Base-by-base conservation (phyloP, 495 filamentous ascomycete species). In the Staphylotrichum longicolle region DNA sequence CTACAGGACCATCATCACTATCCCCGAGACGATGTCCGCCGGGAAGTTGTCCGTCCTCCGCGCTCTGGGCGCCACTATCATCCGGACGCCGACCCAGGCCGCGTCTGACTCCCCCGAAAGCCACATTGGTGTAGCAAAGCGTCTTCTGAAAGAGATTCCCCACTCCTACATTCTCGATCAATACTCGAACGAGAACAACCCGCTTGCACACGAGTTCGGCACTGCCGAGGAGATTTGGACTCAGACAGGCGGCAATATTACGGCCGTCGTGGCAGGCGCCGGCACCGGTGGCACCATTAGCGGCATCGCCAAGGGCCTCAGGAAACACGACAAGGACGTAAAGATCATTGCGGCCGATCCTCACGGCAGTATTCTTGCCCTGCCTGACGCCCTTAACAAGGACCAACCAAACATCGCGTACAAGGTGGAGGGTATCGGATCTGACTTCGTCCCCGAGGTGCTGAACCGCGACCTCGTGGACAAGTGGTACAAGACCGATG, bases 1-100 rank as follows among this genome's bases (percentile, higher is more conserved):
- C 54, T 98, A 99, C 77, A 94, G 93, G 74, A 94, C 91, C 14
- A 97, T 99, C 74, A 99, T 99, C 70, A 99, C 94, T 0, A 85
- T 99, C 3, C 94, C 94, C 42, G 94, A 99, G 78, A 99, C 98
- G 80, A 99, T 99, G 94, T 96, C 91, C 6, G 85, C 91, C 34
- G 94, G 98, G 76, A 99, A 99, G 73, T 94, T 99, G 11, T 85
- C 92, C 2, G 94, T 99, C 10, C 80, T 99, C 33, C 86, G 90
- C 50, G 93, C 94, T 15, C 83, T 99, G 37, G 94, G 94, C 60
- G 93, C 94, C 30, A 96, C 94, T 65, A 98, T 99, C 71, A 96
- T 99, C 66, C 88, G 94, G 52, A 99, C 94, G 1, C 95, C 94
- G 33, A 98, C 96, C 30, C 89, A 95, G 75, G 94, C 94, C 11